Evolutionary conservation across 2,329 filamentous ascomycete genomes (phyloP).

Genomic region (Alternaria triticimaculans): DNA sequence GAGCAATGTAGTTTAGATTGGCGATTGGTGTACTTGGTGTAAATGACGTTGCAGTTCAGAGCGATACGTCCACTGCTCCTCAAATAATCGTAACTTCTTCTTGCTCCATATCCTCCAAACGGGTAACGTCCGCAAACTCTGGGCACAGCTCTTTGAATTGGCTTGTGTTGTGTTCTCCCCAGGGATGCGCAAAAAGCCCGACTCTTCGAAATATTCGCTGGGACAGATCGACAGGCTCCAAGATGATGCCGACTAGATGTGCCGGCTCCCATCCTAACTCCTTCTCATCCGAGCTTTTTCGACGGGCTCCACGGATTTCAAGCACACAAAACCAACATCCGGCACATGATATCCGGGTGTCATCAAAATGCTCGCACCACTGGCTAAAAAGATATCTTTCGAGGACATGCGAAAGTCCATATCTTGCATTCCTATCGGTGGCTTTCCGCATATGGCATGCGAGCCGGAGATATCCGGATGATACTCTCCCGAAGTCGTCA

Average conservation of each 20-base stretch:
- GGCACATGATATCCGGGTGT: fast-evolving
- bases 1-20: background rate
- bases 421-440: background rate
- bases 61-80: background rate
- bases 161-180: background rate
- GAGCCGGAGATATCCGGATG: background rate
- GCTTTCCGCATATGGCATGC: background rate
- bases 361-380: background rate
- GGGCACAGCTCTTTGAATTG: background rate
- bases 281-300: too few relatives aligned
- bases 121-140: background rate
- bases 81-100: background rate
- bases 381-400: too few relatives aligned
- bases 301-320: too few relatives aligned
- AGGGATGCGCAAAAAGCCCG: background rate
- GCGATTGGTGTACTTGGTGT: background rate
- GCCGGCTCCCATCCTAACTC: too few relatives aligned
- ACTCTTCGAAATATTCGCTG: background rate
- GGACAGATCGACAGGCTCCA: background rate
- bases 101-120: background rate
- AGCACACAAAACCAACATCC: background rate
- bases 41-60: background rate
- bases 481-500: background rate
- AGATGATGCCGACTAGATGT: background rate
- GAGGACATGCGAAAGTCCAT: too few relatives aligned